Base-by-base conservation (phyloP, 163 green algal species). In the Trebouxiophyceae sp. region DNA sequence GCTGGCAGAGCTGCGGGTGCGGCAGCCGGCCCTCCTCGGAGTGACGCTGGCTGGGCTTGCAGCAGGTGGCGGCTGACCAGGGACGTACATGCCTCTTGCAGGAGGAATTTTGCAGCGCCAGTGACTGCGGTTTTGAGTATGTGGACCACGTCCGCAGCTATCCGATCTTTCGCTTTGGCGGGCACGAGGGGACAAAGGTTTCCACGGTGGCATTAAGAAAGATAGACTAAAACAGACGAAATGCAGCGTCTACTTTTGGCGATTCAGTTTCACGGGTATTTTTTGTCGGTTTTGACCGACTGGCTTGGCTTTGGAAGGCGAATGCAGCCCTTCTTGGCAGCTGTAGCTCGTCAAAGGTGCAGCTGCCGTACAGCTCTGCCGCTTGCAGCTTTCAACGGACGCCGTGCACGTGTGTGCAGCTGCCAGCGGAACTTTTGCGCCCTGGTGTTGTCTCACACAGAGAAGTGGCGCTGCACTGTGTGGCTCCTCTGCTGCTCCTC, bases 141-240 rank as follows among this genome's bases (percentile, higher is more conserved):
- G 47, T 83, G 12, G 71, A 83, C 45, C 62, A 78, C 62, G 75
- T 84, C n/a, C 57, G 50, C 22, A 78, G 67, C 8, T 80, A 84
- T 47, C 75, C 75, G 7, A 62, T 63, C 2, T 84, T 78, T 46
- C 45, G 33, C 12, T 84, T 84, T 74, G 77, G 63, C 2, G 77
- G 77, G 6, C 26, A 72, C 7, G 68, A 78, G 55, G 77, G 77
- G 19, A 75, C 50, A 30, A 65, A 65, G 61, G 75, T 83, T 1
- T 76, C 64, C 33, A 84, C 77, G 27, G 68, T 84, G 7, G 77
- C 77, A 4, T 82, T 84, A 50, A n/a, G 39, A 50, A 50, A 12
- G 12, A 50, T 50, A n/a, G 39, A 50, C 12, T 12, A 50, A 16
- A 50, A 50, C 39, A 50, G 19, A n/a, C 39, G 19, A 16, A 12